Percentiles rank a stretch among this genome's conserved stretches.
Evolutionary conservation across 2,329 filamentous ascomycete genomes (phyloP).

Genomic region (Lecanosticta acicola): DNA sequence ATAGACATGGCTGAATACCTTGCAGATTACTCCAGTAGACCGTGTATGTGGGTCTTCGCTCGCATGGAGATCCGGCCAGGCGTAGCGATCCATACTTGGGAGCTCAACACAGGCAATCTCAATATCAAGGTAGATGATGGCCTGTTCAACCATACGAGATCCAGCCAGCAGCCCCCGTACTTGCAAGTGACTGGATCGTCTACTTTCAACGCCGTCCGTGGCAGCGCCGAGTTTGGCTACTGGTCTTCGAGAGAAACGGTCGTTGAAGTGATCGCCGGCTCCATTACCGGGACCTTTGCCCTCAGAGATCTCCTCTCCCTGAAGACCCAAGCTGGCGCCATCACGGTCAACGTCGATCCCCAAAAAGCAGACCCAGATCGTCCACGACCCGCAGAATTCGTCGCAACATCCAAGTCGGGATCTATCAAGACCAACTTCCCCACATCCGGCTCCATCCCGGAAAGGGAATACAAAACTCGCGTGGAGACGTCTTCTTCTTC

Average conservation of each 20-base stretch:
- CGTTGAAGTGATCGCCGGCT: slow-evolving; percentile 37
- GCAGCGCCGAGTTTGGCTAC: slow-evolving; percentile 29
- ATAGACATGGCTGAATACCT: neutral
- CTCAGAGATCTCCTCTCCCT: slow-evolving; percentile 39
- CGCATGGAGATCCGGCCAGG: slow-evolving; percentile 35
- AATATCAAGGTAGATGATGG: slow-evolving; percentile 35
- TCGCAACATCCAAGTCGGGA: slow-evolving; percentile 33
- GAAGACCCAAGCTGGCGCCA: slow-evolving; percentile 37
- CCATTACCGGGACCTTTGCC: slow-evolving; percentile 38
- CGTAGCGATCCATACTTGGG: slow-evolving; percentile 31
- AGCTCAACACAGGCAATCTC: slow-evolving; percentile 34
- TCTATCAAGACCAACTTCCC: slow-evolving; percentile 35
- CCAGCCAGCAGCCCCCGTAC: slow-evolving; percentile 20
- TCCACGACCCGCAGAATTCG: slow-evolving; percentile 35
- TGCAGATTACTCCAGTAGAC: slow-evolving; percentile 10
- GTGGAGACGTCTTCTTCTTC: slow-evolving; percentile 36
- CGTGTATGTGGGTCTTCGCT: slow-evolving; percentile 37
- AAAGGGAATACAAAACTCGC: slow-evolving; percentile 39
- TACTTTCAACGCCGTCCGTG: slow-evolving; percentile 33
- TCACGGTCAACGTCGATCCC: slow-evolving; percentile 38
- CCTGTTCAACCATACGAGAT: slow-evolving; percentile 14
- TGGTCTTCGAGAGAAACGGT: slow-evolving; percentile 36
- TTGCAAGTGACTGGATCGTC: slow-evolving; percentile 29
- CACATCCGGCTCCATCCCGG: slow-evolving; percentile 23
- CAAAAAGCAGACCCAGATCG: slow-evolving; percentile 28